Percentiles rank a stretch among this genome's conserved stretches.
These are phyloP conservation scores for Tetrahymena borealis DNA, from an alignment of 73 alveolate species.

Conservation along the genomic window DNA sequence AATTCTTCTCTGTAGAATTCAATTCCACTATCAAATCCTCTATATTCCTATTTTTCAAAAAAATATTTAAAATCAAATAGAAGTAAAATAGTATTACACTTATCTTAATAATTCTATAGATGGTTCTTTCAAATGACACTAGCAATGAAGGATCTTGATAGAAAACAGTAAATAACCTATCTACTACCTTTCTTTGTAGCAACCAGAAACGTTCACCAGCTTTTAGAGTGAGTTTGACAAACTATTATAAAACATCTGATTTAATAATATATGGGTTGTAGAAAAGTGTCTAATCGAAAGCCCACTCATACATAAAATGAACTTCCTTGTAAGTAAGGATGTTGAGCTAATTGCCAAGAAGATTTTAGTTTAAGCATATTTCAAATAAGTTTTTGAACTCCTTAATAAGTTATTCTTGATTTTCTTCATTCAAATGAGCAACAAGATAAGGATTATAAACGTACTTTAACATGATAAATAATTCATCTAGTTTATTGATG, in stretches of 20 bases:
- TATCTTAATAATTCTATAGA: constrained; percentile 17
- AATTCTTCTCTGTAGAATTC: constrained; percentile 1
- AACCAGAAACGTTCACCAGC: constrained; percentile 22
- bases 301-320: background rate
- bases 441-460: background rate
- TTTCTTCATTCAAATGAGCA: background rate
- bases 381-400: background rate
- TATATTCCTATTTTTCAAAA: background rate
- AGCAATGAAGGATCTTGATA: constrained; percentile 8
- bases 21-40: constrained; percentile 36
- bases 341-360: background rate
- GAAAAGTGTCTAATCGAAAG: background rate
- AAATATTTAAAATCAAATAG: background rate
- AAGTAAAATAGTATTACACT: background rate
- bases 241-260: constrained; percentile 1
- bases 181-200: constrained; percentile 15
- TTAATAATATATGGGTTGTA: background rate
- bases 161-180: constrained; percentile 7
- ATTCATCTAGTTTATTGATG: background rate
- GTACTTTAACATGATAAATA: background rate
- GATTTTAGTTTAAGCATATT: background rate
- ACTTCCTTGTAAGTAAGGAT: background rate
- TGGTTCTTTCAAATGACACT: background rate
- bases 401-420: background rate
- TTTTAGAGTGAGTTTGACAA: constrained; percentile 2